Base-by-base conservation (phyloP, 805 yeast genomes). In the Saturnispora serradocipensis region DNA sequence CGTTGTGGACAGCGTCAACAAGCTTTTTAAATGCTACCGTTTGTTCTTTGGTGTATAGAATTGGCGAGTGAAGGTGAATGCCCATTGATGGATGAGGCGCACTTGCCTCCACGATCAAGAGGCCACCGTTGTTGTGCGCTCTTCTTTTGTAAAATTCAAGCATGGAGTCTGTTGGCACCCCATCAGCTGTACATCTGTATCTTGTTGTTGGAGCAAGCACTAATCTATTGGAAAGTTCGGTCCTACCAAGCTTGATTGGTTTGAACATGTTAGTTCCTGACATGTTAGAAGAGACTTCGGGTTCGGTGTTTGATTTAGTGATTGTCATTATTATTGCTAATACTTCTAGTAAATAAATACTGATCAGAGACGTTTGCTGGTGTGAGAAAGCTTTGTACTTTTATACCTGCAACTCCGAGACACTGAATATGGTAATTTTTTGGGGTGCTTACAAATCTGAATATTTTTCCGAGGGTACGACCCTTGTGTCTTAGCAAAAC, bases 181-280 rank as follows among this genome's bases (percentile, higher is more conserved):
- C 45, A 27, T 66, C 69, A 10, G 58, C 56, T 4, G 58, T 56
- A 39, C 66, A 64, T 52, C 82, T 67, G 50, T 58, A 43, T 54
- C 83, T 67, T 20, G 82, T 77, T 47, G 76, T 63, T 36, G 84
- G 83, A 2, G 81, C 75, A 40, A 67, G 56, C 2, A 65, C 78
- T 9, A 75, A 53, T 45, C 80, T 62, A 60, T 76, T 71, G 22
- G 61, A 42, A 43, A 75, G 54, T 20, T 57, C 55, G 34, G 57
- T 54, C 46, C 63, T 55, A 48, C 77, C 77, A 46, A 75, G 57
- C 54, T 66, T 65, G 48, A 74, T 60, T 45, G 77, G 75, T 49
- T 67, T 66, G 66, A 74, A 74, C 22, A 72, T 53, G 32, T 54
- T 54, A 10, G 58, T 53, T 15, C 52, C n/a, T 3, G 46, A 44